Evolutionary conservation across 345 rosid genomes (phyloP).

Genomic region (Rhizophora apiculata): DNA sequence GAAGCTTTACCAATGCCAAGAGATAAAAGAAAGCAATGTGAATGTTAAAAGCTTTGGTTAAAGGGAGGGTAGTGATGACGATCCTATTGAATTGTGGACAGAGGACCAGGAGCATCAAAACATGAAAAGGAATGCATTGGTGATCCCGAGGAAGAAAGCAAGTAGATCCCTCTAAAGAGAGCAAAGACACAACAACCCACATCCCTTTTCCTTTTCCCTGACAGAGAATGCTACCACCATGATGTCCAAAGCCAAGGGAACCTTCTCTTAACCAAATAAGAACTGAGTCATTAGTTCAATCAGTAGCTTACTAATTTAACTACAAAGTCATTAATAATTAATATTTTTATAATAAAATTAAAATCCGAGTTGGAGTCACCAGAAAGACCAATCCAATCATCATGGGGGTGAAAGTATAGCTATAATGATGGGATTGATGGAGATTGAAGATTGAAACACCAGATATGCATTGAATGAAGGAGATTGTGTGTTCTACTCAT

Average conservation of each 20-base stretch:
- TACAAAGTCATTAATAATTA: too few relatives aligned
- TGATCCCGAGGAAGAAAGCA: constrained; percentile 43
- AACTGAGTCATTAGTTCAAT: too few relatives aligned
- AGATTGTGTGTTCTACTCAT: constrained; percentile 13
- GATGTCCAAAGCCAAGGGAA: background rate
- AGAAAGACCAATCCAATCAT: too few relatives aligned
- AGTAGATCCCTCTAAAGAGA: constrained; percentile 3
- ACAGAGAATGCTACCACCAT: constrained; percentile 1
- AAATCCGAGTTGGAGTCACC: too few relatives aligned
- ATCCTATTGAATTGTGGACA: constrained; percentile 1
- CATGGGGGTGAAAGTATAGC: too few relatives aligned
- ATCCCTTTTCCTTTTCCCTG: background rate
- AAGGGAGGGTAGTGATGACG: constrained; percentile 7
- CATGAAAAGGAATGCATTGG: constrained; percentile 29
- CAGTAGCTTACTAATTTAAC: too few relatives aligned
- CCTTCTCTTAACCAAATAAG: background rate
- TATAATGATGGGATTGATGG: too few relatives aligned
- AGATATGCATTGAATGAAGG: constrained; percentile 23
- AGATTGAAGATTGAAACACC: constrained; percentile 5
- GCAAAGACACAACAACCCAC: background rate
- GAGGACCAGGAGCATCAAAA: constrained; percentile 23
- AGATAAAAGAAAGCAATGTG: constrained; percentile 2
- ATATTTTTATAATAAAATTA: too few relatives aligned
- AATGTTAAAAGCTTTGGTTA: background rate
- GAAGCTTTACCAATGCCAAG: too few relatives aligned